phyloP scores from a whole-genome alignment of 2,329 filamentous ascomycete species.

The Beauveria varroae region DNA sequence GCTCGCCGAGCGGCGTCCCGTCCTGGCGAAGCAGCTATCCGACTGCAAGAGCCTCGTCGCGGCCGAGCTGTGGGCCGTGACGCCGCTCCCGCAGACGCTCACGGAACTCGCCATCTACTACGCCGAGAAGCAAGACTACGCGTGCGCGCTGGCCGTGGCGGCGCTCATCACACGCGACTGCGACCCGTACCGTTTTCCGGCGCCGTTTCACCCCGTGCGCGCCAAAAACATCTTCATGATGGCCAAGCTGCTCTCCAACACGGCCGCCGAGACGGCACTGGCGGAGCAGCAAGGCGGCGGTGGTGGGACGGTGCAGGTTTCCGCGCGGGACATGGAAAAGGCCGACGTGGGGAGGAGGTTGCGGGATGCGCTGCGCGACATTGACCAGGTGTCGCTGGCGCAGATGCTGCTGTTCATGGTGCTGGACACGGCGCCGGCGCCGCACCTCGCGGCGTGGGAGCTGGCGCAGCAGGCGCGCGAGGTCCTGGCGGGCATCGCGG shows the following conservation, averaged over 20 bases:
- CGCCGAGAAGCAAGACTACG: constrained; percentile 32
- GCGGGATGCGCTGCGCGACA: constrained; percentile 28
- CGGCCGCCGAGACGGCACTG: constrained; percentile 31
- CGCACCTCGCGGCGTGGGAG: constrained; percentile 39
- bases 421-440: constrained; percentile 32
- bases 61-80: constrained; percentile 37
- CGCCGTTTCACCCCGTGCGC: constrained; percentile 43
- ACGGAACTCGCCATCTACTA: constrained; percentile 39
- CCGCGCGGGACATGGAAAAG: not conserved
- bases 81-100: constrained; percentile 40
- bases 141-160: constrained; percentile 36
- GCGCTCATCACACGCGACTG: constrained; percentile 40
- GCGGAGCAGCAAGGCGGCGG: constrained; percentile 20
- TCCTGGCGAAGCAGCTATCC: constrained; percentile 18
- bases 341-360: constrained; percentile 18
- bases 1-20: constrained; percentile 20
- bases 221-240: constrained; percentile 45
- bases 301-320: constrained; percentile 18
- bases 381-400: constrained; percentile 46
- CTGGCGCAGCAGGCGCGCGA: constrained; percentile 35
- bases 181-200: constrained; percentile 42
- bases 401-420: constrained; percentile 46
- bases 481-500: constrained; percentile 42
- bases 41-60: constrained; percentile 18
- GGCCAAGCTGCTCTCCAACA: constrained; percentile 44